Evolutionary conservation across 352 stramenopile species (phyloP).

Genomic region (Phytophthora tubulina): DNA sequence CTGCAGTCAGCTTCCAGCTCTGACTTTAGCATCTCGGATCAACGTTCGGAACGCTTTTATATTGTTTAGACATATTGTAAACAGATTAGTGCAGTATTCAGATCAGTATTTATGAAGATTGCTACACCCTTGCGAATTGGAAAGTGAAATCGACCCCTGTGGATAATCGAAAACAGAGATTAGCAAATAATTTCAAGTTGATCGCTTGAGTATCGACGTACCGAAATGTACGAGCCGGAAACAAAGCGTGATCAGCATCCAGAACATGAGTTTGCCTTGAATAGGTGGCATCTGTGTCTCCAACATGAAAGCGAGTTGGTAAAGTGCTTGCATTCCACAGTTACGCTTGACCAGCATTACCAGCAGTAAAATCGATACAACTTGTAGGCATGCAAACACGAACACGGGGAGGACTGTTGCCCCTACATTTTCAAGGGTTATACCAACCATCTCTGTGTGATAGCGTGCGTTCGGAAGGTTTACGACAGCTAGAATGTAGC

Average conservation of each 20-base stretch:
- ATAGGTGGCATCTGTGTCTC: slow-evolving; percentile 25
- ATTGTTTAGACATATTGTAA: slow-evolving; percentile 9
- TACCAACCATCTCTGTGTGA: slow-evolving; percentile 36
- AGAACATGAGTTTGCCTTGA: slow-evolving; percentile 40
- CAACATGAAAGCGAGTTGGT: slow-evolving; percentile 38
- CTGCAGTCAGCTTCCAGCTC: slow-evolving; percentile 30
- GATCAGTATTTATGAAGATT: background rate
- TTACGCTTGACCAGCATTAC: slow-evolving; percentile 18
- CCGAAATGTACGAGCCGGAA: slow-evolving; percentile 33
- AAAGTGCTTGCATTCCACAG: slow-evolving; percentile 16
- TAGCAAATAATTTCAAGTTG: background rate
- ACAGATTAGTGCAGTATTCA: background rate
- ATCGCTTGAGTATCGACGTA: slow-evolving; percentile 2
- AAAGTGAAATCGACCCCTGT: slow-evolving; percentile 26
- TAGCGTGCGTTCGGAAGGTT: slow-evolving; percentile 35
- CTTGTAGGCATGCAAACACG: slow-evolving; percentile 32
- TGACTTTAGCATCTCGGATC: slow-evolving; percentile 32
- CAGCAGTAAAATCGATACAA: slow-evolving; percentile 30
- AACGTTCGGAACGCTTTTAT: slow-evolving; percentile 21
- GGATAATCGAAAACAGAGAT: background rate
- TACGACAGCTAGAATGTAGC: slow-evolving; percentile 26
- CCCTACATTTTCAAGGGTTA: slow-evolving; percentile 8
- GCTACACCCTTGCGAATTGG: slow-evolving; percentile 5
- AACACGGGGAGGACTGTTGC: slow-evolving; percentile 22
- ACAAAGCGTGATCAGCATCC: slow-evolving; percentile 27